A percentile compares a stretch with the other conserved stretches of the same genome.
Evolutionary conservation across 2,329 filamentous ascomycete species (phyloP).

Genomic region (Talaromyces albobiverticillius): DNA sequence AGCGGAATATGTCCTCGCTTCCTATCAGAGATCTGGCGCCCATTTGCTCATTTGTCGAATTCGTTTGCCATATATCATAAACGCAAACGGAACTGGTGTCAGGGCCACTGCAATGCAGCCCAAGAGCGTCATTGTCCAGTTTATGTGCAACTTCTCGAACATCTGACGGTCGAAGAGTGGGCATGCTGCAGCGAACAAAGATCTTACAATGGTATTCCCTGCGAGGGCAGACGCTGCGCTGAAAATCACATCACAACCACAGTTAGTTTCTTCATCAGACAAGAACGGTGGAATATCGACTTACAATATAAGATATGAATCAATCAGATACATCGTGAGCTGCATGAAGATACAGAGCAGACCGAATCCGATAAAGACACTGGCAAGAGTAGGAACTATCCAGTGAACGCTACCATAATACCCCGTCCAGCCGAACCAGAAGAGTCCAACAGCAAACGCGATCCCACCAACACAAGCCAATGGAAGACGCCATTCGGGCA

Average conservation of each 20-base stretch:
- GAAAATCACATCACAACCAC: too few species aligned
- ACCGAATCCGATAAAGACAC: constrained; percentile 23
- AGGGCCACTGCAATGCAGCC: not conserved
- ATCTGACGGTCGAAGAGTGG: not conserved
- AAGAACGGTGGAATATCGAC: not conserved
- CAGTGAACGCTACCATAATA: constrained; percentile 21
- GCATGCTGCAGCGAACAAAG: not conserved
- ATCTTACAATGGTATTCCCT: not conserved
- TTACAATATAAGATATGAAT: not conserved
- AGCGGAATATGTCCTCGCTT: too few species aligned
- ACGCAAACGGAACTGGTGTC: not conserved
- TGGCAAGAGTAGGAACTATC: constrained; percentile 22
- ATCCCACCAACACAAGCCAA: constrained; percentile 22
- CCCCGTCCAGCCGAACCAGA: constrained; percentile 28
- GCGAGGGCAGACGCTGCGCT: not conserved
- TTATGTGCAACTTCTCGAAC: not conserved
- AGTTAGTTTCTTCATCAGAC: not conserved
- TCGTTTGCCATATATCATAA: not conserved
- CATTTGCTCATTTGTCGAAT: not conserved
- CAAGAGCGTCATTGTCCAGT: not conserved
- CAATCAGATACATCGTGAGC: not conserved
- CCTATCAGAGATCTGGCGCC: too few species aligned
- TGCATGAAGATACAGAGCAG: constrained; percentile 24
- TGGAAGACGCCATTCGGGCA: constrained; percentile 25
- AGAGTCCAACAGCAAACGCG: constrained; percentile 21